Evolutionary conservation across 441 rosid species (phyloP).

Genomic region (Dalechampia spathulata): DNA sequence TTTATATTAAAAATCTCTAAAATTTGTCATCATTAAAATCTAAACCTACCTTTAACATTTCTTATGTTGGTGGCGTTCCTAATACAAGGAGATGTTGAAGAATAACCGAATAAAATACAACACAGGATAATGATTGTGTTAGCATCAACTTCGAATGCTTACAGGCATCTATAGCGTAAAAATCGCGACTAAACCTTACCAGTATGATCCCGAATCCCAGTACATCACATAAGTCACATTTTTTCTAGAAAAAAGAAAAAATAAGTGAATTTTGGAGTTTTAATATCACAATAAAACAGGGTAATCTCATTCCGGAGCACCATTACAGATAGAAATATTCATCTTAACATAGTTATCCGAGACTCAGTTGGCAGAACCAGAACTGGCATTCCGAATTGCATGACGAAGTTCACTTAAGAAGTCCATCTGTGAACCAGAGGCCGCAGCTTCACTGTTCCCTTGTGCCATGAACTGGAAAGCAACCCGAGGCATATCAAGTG

Average conservation of each 20-base stretch:
- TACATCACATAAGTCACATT: slow-evolving; percentile 7
- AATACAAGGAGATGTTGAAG: too few species aligned
- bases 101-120: background rate
- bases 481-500: slow-evolving; percentile 5
- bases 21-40: too few species aligned
- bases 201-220: background rate
- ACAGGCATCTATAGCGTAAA: background rate
- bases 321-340: slow-evolving; percentile 7
- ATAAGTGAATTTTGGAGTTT: background rate
- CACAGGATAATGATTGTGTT: background rate
- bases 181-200: background rate
- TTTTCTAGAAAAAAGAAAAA: background rate
- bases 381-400: slow-evolving; percentile 30
- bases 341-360: background rate
- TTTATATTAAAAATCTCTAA: too few species aligned
- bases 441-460: slow-evolving; percentile 26
- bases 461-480: slow-evolving; percentile 29
- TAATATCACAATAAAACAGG: slow-evolving; percentile 13
- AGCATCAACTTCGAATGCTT: background rate
- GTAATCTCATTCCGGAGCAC: slow-evolving; percentile 1
- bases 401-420: slow-evolving; percentile 44
- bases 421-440: slow-evolving; percentile 36
- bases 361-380: slow-evolving; percentile 20
- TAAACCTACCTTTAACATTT: too few species aligned
- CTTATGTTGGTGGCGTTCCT: too few species aligned